Conservation (phyloP, 331 rosid species). For the Malus hybrid region DNA sequence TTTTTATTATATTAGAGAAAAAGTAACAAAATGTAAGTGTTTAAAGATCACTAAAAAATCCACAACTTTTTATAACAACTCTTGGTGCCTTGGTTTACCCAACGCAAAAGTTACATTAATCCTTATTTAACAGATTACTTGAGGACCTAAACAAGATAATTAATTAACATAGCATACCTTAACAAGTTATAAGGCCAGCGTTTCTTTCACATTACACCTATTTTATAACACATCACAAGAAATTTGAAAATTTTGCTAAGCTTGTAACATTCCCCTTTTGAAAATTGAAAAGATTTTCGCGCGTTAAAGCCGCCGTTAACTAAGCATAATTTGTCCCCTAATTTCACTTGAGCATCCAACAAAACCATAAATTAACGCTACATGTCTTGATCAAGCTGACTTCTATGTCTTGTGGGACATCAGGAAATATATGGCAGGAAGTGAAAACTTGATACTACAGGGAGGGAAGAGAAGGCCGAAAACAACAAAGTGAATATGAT, state of each 20-base stretch:
- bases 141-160: neutral
- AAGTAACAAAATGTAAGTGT: too few relatives aligned
- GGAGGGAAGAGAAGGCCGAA: neutral
- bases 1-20: too few relatives aligned
- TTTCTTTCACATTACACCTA: neutral
- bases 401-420: neutral
- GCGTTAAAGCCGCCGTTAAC: neutral
- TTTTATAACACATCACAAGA: neutral
- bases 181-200: neutral
- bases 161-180: neutral
- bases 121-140: neutral
- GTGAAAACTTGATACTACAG: neutral
- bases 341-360: neutral
- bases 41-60: too few relatives aligned
- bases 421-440: neutral
- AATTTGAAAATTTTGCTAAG: neutral
- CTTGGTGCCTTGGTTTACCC: neutral
- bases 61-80: neutral
- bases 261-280: neutral
- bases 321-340: neutral
- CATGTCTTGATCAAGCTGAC: neutral
- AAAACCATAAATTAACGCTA: neutral
- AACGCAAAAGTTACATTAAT: neutral
- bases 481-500: neutral
- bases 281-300: neutral